Conservation (phyloP, 352 stramenopile genomes). For the Globisporangium emineosum region DNA sequence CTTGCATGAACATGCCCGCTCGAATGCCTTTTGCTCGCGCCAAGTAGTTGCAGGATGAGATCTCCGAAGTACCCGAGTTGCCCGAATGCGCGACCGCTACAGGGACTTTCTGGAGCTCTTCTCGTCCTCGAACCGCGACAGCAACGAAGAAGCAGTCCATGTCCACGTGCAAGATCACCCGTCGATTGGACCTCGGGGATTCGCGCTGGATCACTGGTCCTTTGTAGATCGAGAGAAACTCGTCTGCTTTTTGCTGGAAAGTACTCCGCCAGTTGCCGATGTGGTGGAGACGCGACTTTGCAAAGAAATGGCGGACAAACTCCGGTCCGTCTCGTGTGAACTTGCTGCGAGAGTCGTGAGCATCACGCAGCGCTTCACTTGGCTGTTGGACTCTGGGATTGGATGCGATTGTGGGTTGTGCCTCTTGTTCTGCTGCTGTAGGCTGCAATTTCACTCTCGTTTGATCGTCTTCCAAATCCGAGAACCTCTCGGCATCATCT, state of each 20-base stretch:
- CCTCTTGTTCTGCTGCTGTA: not conserved
- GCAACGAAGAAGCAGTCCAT: conserved; percentile 98
- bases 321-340: conserved; percentile 67
- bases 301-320: conserved; percentile 81
- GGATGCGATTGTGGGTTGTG: not conserved
- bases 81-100: conserved; percentile 91
- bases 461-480: not conserved
- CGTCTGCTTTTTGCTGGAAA: conserved; percentile 62
- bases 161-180: conserved; percentile 94
- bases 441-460: not conserved
- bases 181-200: conserved; percentile 32
- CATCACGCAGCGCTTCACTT: not conserved
- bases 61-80: conserved; percentile 81
- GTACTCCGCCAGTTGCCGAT: conserved; percentile 78
- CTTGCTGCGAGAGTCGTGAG: conserved; percentile 30
- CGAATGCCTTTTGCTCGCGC: conserved; percentile 88
- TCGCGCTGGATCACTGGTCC: conserved; percentile 35
- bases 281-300: conserved; percentile 82
- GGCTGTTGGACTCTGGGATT: not conserved
- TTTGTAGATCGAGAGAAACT: conserved; percentile 67
- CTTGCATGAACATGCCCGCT: conserved; percentile 94
- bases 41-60: conserved; percentile 96
- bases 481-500: conserved; percentile 1
- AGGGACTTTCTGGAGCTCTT: conserved; percentile 66
- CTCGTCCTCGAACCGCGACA: conserved; percentile 84